phyloP scores from a whole-genome alignment of 164 flowering plant species.

The Kalanchoe fedtschenkoi region DNA sequence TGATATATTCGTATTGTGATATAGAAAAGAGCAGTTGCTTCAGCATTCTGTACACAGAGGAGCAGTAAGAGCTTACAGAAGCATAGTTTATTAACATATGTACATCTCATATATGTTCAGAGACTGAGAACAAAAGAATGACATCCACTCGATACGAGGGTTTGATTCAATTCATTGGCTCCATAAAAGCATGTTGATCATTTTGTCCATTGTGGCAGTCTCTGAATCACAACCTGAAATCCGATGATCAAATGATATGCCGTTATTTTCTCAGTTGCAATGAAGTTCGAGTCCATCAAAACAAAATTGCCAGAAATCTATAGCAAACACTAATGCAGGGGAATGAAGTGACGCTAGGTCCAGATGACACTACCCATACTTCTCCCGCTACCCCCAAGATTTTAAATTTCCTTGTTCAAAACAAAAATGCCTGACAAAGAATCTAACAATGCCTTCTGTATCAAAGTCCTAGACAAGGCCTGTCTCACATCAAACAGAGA shows the following conservation, averaged over 20 bases:
- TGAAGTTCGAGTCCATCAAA: not conserved
- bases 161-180: not conserved
- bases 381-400: too few species aligned
- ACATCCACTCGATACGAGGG: not conserved
- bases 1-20: too few species aligned
- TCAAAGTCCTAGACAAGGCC: not conserved
- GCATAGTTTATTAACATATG: too few species aligned
- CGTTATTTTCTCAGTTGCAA: not conserved
- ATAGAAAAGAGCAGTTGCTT: too few species aligned
- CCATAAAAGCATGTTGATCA: slow-evolving; percentile 13
- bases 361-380: too few species aligned
- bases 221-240: slow-evolving; percentile 73
- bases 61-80: too few species aligned
- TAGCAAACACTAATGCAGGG: not conserved
- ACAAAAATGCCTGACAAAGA: too few species aligned
- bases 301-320: not conserved
- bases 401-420: too few species aligned
- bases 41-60: too few species aligned
- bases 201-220: slow-evolving; percentile 88
- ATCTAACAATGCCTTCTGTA: not conserved
- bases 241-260: not conserved
- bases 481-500: not conserved
- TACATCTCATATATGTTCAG: too few species aligned
- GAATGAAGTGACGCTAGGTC: too few species aligned
- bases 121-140: too few species aligned